Evolutionary conservation across 305 asterid genomes (phyloP), one percentile per base, ranked within the genome.

Genomic region (Solanum hybrid): DNA sequence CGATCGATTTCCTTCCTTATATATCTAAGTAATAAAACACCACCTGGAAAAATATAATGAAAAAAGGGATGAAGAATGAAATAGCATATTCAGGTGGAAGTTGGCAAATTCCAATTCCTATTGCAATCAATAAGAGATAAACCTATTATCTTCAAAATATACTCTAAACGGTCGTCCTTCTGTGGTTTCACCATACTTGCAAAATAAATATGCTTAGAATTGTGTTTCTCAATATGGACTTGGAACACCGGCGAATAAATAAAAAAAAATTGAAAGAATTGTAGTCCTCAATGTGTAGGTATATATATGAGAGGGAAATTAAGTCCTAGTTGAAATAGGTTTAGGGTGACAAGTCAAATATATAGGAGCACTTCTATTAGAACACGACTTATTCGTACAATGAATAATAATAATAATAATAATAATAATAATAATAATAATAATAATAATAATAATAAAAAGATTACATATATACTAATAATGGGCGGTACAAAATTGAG

Each of bases 171-270:
- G 1, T 60, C 11, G 71, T 60, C 24, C 71, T 60, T 19, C 11
- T 60, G 26, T 60, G 71, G 71, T 60, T 60, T 60, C 71, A 19
- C 71, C 26, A 56, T 56, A 56, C 69, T 56, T 56, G 0, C 24
- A 60, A 56, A 60, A 60, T 7, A 60, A 60, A 56, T 64, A 64
- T 64, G 72, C 12, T 64, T 64, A 64, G 29, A 22, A 8, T 64
- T 22, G 72, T 60, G 11, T 8, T 60, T 56, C 4, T 51, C 1
- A 15, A 2, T 51, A 0, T 0, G 9, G 10, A 0, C 66, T 17
- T 15, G 0, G 1, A 0, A 51, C 10, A 51, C 0, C 4, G 9
- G 0, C 1, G 1, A 0, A 17, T 17, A 56, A 0, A 56, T 56
- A 17, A 56, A 56, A 0, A 56, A 6, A 42, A 17, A 29, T 31